A percentile compares a stretch with the other conserved stretches of the same genome.
Conservation (phyloP, 345 rosid genomes). For the Ceriops tagal region DNA sequence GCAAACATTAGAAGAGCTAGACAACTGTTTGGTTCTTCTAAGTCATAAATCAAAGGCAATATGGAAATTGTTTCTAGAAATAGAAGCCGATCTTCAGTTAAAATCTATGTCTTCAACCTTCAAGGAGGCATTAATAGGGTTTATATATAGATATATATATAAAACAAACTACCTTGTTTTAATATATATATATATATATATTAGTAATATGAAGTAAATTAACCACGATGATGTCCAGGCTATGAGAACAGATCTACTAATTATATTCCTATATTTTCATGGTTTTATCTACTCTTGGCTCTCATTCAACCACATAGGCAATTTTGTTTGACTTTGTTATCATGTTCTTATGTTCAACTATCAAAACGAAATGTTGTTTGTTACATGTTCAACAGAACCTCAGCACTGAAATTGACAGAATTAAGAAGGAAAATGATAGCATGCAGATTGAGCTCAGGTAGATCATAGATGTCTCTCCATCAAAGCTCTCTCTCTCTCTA, state of each 20-base stretch:
- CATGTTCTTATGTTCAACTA: no score
- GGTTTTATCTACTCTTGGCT: no score
- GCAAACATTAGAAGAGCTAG: slow-evolving; percentile 16
- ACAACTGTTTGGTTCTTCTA: not conserved
- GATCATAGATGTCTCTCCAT: not conserved
- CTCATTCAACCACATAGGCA: no score
- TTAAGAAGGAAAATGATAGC: slow-evolving; percentile 81
- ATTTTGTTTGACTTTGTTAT: no score
- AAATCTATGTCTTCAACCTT: not conserved
- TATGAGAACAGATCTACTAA: not conserved
- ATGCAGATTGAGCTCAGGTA: slow-evolving; percentile 82
- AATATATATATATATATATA: no score
- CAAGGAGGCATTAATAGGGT: slow-evolving; percentile 9
- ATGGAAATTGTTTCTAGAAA: no score
- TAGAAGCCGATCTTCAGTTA: not conserved
- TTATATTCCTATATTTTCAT: not conserved
- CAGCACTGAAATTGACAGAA: slow-evolving; percentile 70
- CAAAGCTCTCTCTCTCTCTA: not conserved
- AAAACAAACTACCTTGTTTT: not conserved
- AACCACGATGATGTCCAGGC: not conserved
- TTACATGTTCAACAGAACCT: slow-evolving; percentile 43
- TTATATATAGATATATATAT: not conserved
- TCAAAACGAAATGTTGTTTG: no score
- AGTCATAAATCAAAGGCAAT: no score
- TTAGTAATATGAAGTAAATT: not conserved